A percentile compares a stretch with the other conserved stretches of the same genome.
Conservation (phyloP, 1,139 yeast species). For the Magnusiomyces fungicola region DNA sequence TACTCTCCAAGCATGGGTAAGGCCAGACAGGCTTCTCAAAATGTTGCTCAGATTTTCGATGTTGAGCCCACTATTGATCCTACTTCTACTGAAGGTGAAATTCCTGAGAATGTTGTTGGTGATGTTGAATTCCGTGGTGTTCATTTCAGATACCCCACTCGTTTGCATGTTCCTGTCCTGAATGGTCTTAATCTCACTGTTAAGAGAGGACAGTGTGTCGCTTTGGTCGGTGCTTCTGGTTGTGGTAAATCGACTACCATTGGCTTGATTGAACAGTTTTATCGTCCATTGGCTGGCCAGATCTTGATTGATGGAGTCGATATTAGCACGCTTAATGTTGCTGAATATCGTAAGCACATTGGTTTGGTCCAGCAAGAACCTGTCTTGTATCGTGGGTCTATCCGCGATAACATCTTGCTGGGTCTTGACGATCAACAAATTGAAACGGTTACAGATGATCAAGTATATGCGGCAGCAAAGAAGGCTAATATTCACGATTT, state of each 20-base stretch:
- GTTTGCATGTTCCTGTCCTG: slow-evolving; percentile 68
- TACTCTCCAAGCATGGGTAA: slow-evolving; percentile 68
- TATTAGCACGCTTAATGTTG: slow-evolving; percentile 60
- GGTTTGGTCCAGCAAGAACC: slow-evolving; percentile 89
- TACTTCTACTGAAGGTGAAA: slow-evolving; percentile 46
- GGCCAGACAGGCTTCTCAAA: slow-evolving; percentile 55
- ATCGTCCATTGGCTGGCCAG: slow-evolving; percentile 62
- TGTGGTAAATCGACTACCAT: slow-evolving; percentile 91
- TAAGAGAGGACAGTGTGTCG: slow-evolving; percentile 76
- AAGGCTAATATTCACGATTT: slow-evolving; percentile 80
- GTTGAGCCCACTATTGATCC: slow-evolving; percentile 52
- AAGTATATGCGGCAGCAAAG: slow-evolving; percentile 59
- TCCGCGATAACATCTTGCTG: slow-evolving; percentile 71
- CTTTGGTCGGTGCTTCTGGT: slow-evolving; percentile 94
- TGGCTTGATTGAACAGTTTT: slow-evolving; percentile 71
- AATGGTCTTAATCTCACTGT: slow-evolving; percentile 58
- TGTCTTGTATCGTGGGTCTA: slow-evolving; percentile 75
- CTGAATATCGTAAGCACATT: slow-evolving; percentile 60
- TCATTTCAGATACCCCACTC: slow-evolving; percentile 74
- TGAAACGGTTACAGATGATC: slow-evolving; percentile 48
- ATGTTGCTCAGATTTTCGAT: slow-evolving; percentile 68
- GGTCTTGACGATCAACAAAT: slow-evolving; percentile 48
- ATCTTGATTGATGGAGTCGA: slow-evolving; percentile 65
- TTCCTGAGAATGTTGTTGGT: slow-evolving; percentile 38
- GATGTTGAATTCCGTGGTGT: slow-evolving; percentile 59